phyloP scores from a whole-genome alignment of 192 early-diverging fungal species.

The Chytriomyces hyalinus region DNA sequence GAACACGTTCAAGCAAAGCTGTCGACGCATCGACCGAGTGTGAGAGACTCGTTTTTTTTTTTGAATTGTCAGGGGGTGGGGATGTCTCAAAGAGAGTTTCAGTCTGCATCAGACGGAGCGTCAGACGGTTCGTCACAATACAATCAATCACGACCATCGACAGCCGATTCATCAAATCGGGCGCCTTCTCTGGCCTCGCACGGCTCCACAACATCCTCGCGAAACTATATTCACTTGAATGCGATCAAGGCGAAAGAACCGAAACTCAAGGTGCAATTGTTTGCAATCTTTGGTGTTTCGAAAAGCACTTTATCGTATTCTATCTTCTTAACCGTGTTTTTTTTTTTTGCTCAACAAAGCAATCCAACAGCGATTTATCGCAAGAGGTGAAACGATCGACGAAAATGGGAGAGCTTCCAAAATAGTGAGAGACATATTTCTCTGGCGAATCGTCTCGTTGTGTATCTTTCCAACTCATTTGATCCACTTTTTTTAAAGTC shows the following conservation, averaged over 20 bases:
- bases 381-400: constrained; percentile 7
- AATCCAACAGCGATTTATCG: background rate
- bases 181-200: background rate
- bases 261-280: background rate
- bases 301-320: too few species aligned
- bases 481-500: constrained; percentile 36
- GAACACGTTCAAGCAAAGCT: constrained; percentile 52
- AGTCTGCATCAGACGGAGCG: background rate
- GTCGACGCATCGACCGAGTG: constrained; percentile 31
- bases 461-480: background rate
- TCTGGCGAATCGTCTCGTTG: background rate
- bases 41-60: constrained; percentile 7
- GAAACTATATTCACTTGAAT: constrained; percentile 57
- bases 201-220: constrained; percentile 15
- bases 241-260: constrained; percentile 41
- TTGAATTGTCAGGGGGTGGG: background rate
- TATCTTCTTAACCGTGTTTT: too few species aligned
- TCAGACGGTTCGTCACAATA: background rate
- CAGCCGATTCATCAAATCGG: constrained; percentile 21
- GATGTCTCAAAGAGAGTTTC: background rate
- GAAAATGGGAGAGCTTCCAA: constrained; percentile 55
- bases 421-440: constrained; percentile 51
- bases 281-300: too few species aligned
- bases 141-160: constrained; percentile 43
- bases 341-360: background rate